Conservation (phyloP, 371 early-diverging fungal genomes). For the Syncephalastrum racemosum region DNA sequence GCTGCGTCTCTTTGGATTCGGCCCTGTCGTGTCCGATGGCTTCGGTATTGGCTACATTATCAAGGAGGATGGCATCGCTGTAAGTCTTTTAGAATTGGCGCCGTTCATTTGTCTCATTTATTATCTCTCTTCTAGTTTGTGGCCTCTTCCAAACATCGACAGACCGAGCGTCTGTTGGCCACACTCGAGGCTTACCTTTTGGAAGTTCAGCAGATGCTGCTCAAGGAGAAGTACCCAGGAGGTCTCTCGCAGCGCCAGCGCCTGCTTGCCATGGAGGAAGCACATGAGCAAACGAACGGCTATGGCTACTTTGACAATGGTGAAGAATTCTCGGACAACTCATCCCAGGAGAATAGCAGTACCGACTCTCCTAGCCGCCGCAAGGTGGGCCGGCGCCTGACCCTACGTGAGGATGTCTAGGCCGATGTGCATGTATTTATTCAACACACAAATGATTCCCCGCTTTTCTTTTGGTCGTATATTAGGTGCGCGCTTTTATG, state of each 20-base stretch:
- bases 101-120: background rate
- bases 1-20: constrained; percentile 87
- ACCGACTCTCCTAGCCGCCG: constrained; percentile 16
- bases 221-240: constrained; percentile 49
- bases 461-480: background rate
- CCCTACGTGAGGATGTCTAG: constrained; percentile 20
- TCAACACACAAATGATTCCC: constrained; percentile 1
- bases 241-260: constrained; percentile 47
- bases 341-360: constrained; percentile 11
- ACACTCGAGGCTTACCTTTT: constrained; percentile 43
- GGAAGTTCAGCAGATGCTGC: constrained; percentile 42
- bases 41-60: constrained; percentile 91
- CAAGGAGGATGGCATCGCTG: constrained; percentile 64
- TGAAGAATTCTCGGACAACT: constrained; percentile 18
- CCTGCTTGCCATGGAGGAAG: constrained; percentile 41
- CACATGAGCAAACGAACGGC: constrained; percentile 32
- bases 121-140: constrained; percentile 40
- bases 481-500: too few relatives aligned
- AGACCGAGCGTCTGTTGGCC: constrained; percentile 50
- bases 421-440: too few relatives aligned
- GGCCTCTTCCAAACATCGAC: constrained; percentile 59
- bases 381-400: constrained; percentile 43
- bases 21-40: constrained; percentile 89
- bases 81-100: constrained; percentile 23
- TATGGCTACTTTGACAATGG: constrained; percentile 60